Conservation (phyloP, 148 eudicot genomes). For the Spergularia bocconei region DNA sequence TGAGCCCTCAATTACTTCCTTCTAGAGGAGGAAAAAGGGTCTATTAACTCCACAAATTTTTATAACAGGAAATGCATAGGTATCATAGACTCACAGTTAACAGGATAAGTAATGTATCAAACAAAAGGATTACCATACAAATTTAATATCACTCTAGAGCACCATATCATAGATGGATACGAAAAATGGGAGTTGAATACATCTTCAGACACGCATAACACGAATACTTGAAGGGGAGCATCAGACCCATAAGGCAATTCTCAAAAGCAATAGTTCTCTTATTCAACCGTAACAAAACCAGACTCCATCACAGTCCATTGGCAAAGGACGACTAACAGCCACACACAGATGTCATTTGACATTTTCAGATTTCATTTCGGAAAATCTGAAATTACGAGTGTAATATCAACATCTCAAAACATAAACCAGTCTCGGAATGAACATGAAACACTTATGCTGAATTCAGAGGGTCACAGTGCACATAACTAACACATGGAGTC, state of each 20-base stretch:
- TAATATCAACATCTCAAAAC: not conserved
- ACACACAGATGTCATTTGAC: too few species aligned
- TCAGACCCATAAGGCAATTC: not conserved
- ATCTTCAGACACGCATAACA: not conserved
- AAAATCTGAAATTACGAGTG: not conserved
- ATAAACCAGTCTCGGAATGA: not conserved
- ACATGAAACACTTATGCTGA: not conserved
- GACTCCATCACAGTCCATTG: too few species aligned
- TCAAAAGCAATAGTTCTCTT: not conserved
- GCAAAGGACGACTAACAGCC: not conserved
- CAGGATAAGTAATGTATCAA: not conserved
- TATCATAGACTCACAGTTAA: not conserved
- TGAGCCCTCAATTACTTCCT: too few species aligned
- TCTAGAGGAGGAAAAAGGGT: too few species aligned
- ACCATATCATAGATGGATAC: not conserved
- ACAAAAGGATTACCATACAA: not conserved
- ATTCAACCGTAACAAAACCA: not conserved
- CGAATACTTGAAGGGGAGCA: not conserved
- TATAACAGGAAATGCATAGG: too few species aligned
- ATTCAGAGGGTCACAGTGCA: not conserved
- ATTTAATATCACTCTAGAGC: not conserved
- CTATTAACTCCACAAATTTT: too few species aligned
- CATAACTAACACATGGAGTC: too few species aligned
- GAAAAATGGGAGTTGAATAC: not conserved
- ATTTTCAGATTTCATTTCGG: constrained; percentile 6